Evolutionary conservation across 768 basidiomycete species (phyloP).

Genomic region (Lentinula detonsa): DNA sequence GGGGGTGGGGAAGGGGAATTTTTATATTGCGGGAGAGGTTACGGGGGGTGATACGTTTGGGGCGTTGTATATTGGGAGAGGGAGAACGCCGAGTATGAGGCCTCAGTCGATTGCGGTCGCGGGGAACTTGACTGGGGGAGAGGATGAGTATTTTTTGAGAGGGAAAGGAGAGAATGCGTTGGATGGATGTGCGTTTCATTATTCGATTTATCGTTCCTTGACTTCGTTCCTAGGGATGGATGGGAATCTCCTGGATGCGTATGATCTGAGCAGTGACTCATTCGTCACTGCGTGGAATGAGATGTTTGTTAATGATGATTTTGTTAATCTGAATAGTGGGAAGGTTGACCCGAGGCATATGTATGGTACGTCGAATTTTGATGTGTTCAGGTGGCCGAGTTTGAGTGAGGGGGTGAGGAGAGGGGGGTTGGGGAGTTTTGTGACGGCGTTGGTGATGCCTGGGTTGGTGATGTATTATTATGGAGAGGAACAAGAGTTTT

Average conservation of each 20-base stretch:
- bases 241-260: slow-evolving; percentile 87
- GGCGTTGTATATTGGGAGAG: slow-evolving; percentile 83
- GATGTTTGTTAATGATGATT: slow-evolving; percentile 86
- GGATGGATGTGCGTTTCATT: slow-evolving; percentile 87
- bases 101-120: slow-evolving; percentile 68
- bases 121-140: slow-evolving; percentile 52
- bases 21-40: slow-evolving; percentile 80
- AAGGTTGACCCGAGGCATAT: slow-evolving; percentile 78
- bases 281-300: slow-evolving; percentile 89
- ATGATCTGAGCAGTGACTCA: slow-evolving; percentile 66
- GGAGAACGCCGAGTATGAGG: slow-evolving; percentile 68
- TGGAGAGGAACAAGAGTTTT: slow-evolving; percentile 91
- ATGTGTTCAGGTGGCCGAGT: slow-evolving; percentile 92
- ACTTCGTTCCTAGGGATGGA: slow-evolving; percentile 93
- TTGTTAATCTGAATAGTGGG: slow-evolving; percentile 66
- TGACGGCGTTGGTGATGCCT: slow-evolving; percentile 80
- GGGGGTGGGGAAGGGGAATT: slow-evolving; percentile 73
- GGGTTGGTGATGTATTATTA: slow-evolving; percentile 84
- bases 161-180: slow-evolving; percentile 54
- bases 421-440: slow-evolving; percentile 71
- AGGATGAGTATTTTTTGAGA: slow-evolving; percentile 78
- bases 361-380: slow-evolving; percentile 91
- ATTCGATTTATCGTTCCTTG: slow-evolving; percentile 85
- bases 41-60: slow-evolving; percentile 93
- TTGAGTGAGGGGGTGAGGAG: slow-evolving; percentile 77